Evolutionary conservation across 2,329 filamentous ascomycete species (phyloP).

Genomic region (Ophiostoma ulmi): DNA sequence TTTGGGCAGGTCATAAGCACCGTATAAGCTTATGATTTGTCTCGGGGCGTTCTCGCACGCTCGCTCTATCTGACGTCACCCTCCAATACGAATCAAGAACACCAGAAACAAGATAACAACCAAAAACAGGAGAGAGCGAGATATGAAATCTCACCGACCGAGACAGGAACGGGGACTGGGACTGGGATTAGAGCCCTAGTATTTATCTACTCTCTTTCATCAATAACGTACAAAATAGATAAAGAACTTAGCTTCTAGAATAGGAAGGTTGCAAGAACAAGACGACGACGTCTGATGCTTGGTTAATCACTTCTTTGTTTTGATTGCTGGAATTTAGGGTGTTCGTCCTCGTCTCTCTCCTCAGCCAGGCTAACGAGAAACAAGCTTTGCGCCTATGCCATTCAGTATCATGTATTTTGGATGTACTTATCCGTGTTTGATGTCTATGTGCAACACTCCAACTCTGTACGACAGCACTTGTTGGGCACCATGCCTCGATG

Average conservation of each 20-base stretch:
- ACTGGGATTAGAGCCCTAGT: background rate
- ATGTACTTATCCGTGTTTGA: background rate
- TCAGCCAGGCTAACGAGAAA: background rate
- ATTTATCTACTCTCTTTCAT: background rate
- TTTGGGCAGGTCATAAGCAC: background rate
- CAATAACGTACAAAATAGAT: background rate
- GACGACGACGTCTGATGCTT: background rate
- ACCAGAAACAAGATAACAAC: background rate
- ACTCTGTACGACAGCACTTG: background rate
- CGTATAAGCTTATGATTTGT: background rate
- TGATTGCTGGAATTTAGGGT: background rate
- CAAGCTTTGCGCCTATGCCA: background rate
- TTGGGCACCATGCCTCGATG: background rate
- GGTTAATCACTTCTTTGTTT: background rate
- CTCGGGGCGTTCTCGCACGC: background rate
- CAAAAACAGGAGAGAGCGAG: background rate
- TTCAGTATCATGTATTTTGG: background rate
- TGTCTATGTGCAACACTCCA: background rate
- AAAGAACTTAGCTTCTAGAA: background rate
- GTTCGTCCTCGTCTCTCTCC: background rate
- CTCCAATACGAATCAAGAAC: background rate
- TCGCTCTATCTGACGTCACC: background rate
- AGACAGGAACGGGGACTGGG: background rate
- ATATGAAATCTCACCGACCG: background rate
- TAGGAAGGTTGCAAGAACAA: constrained; percentile 8